phyloP scores from a whole-genome alignment of 345 rosid species.

The Dipteronia dyeriana region DNA sequence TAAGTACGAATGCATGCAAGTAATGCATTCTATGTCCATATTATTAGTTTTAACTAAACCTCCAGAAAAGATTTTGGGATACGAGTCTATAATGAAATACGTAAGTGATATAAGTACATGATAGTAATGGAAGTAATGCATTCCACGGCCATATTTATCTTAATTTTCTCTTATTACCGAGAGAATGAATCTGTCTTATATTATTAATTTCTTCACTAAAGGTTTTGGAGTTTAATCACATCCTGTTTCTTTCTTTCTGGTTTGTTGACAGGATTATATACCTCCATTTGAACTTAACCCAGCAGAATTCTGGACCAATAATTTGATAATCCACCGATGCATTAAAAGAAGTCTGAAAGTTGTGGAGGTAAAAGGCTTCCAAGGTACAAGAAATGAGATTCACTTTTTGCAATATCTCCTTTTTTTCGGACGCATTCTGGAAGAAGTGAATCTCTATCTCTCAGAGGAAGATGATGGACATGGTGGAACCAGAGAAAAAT shows the following conservation, averaged over 20 bases:
- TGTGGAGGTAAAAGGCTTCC: conserved; percentile 37
- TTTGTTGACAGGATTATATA: conserved; percentile 17
- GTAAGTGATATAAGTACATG: too few species aligned
- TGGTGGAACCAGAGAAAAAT: conserved; percentile 11
- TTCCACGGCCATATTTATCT: too few species aligned
- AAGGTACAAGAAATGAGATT: conserved; percentile 19
- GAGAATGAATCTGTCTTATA: too few species aligned
- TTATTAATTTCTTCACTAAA: too few species aligned
- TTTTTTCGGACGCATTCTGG: conserved; percentile 26
- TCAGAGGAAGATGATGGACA: background rate
- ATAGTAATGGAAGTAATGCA: too few species aligned
- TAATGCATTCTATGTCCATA: background rate
- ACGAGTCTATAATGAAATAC: too few species aligned
- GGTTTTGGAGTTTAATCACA: too few species aligned
- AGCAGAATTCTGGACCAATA: conserved; percentile 7
- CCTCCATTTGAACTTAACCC: conserved; percentile 20
- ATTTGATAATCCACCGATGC: conserved; percentile 18
- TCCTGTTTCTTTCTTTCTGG: too few species aligned
- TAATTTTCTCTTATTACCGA: too few species aligned
- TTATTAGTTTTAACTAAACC: background rate
- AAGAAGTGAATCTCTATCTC: conserved; percentile 28
- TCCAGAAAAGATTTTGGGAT: too few species aligned
- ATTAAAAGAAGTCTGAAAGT: conserved; percentile 32
- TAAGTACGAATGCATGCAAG: too few species aligned
- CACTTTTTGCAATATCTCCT: conserved; percentile 27